Base-by-base conservation (phyloP, 1,284 basidiomycete species). In the Ceratobasidium papillatum region DNA sequence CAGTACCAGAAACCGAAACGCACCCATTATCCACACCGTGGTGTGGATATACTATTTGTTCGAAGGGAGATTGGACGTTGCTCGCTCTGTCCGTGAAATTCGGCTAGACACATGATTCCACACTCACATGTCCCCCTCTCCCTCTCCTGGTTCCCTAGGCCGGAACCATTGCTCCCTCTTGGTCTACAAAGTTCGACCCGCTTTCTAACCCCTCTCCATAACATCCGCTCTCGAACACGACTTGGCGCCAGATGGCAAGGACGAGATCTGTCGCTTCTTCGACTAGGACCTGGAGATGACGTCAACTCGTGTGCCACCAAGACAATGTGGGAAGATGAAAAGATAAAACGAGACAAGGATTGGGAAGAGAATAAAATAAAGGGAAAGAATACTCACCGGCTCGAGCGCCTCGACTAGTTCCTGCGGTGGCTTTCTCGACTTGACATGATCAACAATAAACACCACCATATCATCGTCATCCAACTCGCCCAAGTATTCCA, bases 151-250 rank as follows among this genome's bases (percentile, higher is more conserved):
- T n/a, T 56, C n/a, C 11, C 30, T 27, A 54, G 61, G 52, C 41
- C 34, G 62, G 41, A 41, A 65, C 41, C 72, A 74, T 64, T 19
- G 59, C 32, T 11, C 54, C 72, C 7, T 65, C 61, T 25, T 63
- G 61, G 36, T 92, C 91, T 79, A 92, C 90, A 83, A 92, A 86
- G 87, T 91, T 87, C 80, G 86, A 87, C 80, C 92, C 92, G 32
- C 92, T 93, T 79, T 91, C 87, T 69, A 94, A 85, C 61, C 93
- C 92, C 82, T 94, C 93, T 76, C 89, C 90, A 80, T 94, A 94
- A 45, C 92, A 90, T 89, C 93, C 91, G 80, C 92, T 94, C 84
- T 96, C 94, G 81, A 96, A 96, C 66, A 94, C 91, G 77, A 96
- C 88, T 83, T 95, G 93, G 71, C 93, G 87, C 94, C 94, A 96